Conservation (phyloP, 352 stramenopile species). For the Globisporangium nagaii region DNA sequence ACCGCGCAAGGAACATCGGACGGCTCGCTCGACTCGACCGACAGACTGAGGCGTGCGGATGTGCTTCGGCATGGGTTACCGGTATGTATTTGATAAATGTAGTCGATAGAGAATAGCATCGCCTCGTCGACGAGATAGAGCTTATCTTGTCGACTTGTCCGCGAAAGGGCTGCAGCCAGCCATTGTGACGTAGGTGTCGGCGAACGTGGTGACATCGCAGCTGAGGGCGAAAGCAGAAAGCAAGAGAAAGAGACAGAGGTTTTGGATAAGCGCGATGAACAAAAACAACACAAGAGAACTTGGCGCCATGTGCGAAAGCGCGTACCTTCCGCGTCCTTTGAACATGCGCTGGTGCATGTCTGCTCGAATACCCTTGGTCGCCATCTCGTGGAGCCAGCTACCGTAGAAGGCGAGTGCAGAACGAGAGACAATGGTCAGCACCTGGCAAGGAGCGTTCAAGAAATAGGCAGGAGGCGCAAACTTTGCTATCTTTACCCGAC, state of each 20-base stretch:
- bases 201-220: conserved; percentile 82
- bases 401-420: neutral
- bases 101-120: conserved; percentile 13
- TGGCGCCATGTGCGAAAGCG: neutral
- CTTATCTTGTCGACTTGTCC: conserved; percentile 76
- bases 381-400: conserved; percentile 75
- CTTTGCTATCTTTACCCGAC: conserved; percentile 37
- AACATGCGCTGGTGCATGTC: conserved; percentile 82
- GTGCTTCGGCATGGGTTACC: conserved; percentile 7
- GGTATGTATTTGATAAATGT: conserved; percentile 17
- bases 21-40: neutral
- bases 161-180: conserved; percentile 79
- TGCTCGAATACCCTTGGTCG: conserved; percentile 51
- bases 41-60: conserved; percentile 5
- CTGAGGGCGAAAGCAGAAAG: conserved; percentile 19
- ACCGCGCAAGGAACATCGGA: neutral
- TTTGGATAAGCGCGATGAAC: conserved; percentile 2
- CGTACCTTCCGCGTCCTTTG: conserved; percentile 71
- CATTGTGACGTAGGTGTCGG: conserved; percentile 83
- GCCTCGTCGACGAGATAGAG: neutral
- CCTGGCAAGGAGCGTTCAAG: neutral
- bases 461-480: neutral
- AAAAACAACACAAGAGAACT: neutral
- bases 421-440: neutral
- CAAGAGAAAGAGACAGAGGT: conserved; percentile 4